phyloP scores from a whole-genome alignment of 371 early-diverging fungal genomes.

The Vairimorpha ceranae region DNA sequence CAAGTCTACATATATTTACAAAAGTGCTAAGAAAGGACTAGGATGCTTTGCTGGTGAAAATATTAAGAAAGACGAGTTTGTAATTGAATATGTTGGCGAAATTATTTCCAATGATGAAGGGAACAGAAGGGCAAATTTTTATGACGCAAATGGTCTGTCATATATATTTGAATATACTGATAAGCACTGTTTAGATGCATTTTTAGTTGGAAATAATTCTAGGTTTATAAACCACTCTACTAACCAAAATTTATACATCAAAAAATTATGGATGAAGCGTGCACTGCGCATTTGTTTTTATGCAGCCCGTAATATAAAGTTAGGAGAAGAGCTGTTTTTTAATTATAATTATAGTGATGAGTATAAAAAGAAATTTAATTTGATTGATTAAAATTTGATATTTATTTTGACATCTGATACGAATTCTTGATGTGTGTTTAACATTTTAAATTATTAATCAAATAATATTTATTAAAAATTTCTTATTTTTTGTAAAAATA shows the following conservation, averaged over 20 bases:
- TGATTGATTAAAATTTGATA: constrained; percentile 33
- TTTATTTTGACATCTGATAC: too few relatives aligned
- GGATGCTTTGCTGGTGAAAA: constrained; percentile 67
- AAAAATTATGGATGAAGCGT: constrained; percentile 22
- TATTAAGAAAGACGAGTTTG: constrained; percentile 66
- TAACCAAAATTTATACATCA: constrained; percentile 38
- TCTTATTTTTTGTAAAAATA: too few relatives aligned
- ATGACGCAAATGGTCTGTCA: constrained; percentile 47
- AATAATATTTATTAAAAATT: too few relatives aligned
- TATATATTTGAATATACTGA: constrained; percentile 54
- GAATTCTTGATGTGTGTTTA: too few relatives aligned
- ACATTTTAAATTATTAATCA: too few relatives aligned
- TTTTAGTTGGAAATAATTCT: constrained; percentile 49
- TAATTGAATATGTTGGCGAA: constrained; percentile 79
- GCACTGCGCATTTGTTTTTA: constrained; percentile 41
- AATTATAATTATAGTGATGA: constrained; percentile 52
- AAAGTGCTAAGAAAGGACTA: constrained; percentile 65
- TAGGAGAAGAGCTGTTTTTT: constrained; percentile 54
- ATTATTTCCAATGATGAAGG: constrained; percentile 66
- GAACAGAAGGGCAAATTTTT: constrained; percentile 54
- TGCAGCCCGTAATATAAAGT: constrained; percentile 46
- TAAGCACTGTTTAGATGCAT: constrained; percentile 48
- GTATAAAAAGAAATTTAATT: constrained; percentile 41
- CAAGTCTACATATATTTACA: constrained; percentile 12
- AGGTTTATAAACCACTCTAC: constrained; percentile 58